Base-by-base conservation (phyloP, 2,329 filamentous ascomycete genomes). In the Talaromyces sp. region DNA sequence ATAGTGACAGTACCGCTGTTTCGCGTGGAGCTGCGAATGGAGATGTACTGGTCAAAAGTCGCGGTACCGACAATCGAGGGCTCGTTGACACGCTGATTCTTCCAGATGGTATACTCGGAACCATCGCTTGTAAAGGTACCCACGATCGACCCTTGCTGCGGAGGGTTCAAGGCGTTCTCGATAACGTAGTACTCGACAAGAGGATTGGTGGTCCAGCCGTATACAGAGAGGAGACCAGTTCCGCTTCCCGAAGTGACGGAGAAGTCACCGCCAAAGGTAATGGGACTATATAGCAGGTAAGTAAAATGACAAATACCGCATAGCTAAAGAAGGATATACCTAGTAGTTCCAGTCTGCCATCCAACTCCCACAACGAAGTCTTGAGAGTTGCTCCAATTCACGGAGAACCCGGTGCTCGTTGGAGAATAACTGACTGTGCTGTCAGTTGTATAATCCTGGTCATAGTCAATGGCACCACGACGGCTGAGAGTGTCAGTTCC, bases 311-410 rank as follows among this genome's bases (percentile, higher is more conserved):
- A 53, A 2, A 4, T 14, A 31, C 1, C n/a, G 3, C 10, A 16
- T 1, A n/a, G 1, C 14, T 8, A 40, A 40, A 2, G 7, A 31
- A 14, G 30, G 3, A 7, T 40, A 63, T 77, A 85, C 82, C 80
- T 76, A 36, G 75, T 71, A 61, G 71, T 78, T 53, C 84, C 83
- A 23, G 82, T 79, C 61, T 79, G 79, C 83, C 84, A 86, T 42
- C 84, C 84, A 72, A 85, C 86, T 30, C 85, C 85, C 59, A 77
- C 82, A 27, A 85, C 83, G 50, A 85, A 81, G 75, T 86, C 84
- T 36, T 82, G 82, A 27, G 70, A 72, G 50, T 76, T 76, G 55
- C 65, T 69, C 83, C 83, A 85, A 40, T 66, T 67, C 0, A 81
- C 74, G 36, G 67, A 76, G 73, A 83, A 84, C 1, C 81, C 81